Conservation (phyloP, 805 yeast species). For the Teunomyces barrocoloradensis region DNA sequence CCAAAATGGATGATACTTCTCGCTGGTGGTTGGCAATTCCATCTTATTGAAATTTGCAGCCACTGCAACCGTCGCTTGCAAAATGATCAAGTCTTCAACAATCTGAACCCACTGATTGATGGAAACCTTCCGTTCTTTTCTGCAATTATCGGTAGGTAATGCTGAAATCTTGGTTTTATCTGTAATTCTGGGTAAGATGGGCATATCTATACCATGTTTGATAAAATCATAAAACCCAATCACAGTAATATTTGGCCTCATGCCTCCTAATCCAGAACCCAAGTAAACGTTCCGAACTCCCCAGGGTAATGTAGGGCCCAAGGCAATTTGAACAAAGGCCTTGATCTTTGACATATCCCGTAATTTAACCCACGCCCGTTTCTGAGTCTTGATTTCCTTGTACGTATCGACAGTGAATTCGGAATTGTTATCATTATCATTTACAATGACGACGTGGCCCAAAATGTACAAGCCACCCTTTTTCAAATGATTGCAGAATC, state of each 20-base stretch:
- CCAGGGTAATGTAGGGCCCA: conserved; percentile 88
- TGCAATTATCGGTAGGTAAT: conserved; percentile 77
- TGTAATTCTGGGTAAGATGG: conserved; percentile 11
- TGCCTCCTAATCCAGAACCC: conserved; percentile 97
- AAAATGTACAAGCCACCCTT: conserved; percentile 92
- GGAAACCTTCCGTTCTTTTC: conserved; percentile 65
- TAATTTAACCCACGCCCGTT: conserved; percentile 77
- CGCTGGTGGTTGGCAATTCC: conserved; percentile 54
- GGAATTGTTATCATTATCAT: conserved; percentile 14
- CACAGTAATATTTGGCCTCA: conserved; percentile 95
- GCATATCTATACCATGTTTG: conserved; percentile 36
- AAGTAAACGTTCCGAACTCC: conserved; percentile 89
- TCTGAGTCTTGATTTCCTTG: conserved; percentile 68
- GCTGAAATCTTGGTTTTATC: conserved; percentile 17
- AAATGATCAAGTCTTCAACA: conserved; percentile 81
- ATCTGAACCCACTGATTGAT: conserved; percentile 88
- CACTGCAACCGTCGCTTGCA: conserved; percentile 90
- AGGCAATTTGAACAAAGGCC: conserved; percentile 90
- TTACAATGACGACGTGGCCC: conserved; percentile 83
- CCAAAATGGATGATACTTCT: conserved; percentile 15
- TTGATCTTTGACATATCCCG: conserved; percentile 77
- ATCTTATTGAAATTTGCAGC: conserved; percentile 81
- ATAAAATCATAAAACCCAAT: conserved; percentile 79
- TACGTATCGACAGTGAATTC: conserved; percentile 51
- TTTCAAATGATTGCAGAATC: conserved; percentile 90